Evolutionary conservation across 805 yeast genomes (phyloP).

Genomic region (Cyberlindnera sargentensis): DNA sequence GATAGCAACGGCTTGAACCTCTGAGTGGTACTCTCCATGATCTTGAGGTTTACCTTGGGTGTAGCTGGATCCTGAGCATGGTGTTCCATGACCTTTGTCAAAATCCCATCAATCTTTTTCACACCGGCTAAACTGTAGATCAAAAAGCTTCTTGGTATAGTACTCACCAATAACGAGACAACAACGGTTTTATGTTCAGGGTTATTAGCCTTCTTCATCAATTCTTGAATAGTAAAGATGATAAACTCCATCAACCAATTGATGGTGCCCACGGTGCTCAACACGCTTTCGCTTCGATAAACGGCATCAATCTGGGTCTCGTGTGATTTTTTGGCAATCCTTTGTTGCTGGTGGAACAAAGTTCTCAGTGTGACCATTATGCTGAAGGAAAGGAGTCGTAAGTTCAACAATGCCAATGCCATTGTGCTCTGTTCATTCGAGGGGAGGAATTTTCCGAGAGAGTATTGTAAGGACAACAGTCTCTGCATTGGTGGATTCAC

Average conservation of each 20-base stretch:
- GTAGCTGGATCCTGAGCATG: conserved; percentile 5
- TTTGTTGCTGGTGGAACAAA: conserved; percentile 55
- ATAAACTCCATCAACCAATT: conserved; percentile 84
- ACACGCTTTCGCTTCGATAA: conserved; percentile 54
- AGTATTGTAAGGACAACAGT: conserved; percentile 59
- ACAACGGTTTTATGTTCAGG: conserved; percentile 33
- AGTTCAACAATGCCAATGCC: conserved; percentile 53
- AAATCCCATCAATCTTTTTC: conserved; percentile 39
- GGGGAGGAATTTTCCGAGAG: conserved; percentile 42
- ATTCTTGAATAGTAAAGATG: conserved; percentile 66
- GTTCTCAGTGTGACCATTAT: conserved; percentile 55
- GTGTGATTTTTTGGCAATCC: conserved; percentile 43
- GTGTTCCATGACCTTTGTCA: conserved; percentile 18
- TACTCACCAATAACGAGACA: conserved; percentile 54
- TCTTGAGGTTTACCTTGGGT: conserved; percentile 41
- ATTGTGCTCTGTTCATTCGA: conserved; percentile 16
- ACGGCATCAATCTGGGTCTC: conserved; percentile 42
- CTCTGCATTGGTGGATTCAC: conserved; percentile 75
- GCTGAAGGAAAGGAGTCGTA: conserved; percentile 67
- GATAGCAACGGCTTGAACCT: conserved; percentile 27
- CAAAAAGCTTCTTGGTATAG: conserved; percentile 62
- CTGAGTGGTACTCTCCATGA: conserved; percentile 45
- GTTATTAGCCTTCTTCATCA: conserved; percentile 36
- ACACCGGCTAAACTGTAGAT: conserved; percentile 62
- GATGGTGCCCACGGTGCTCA: conserved; percentile 66